Base-by-base conservation (phyloP, 2,329 filamentous ascomycete genomes). In the Fusarium gaditjirri region DNA sequence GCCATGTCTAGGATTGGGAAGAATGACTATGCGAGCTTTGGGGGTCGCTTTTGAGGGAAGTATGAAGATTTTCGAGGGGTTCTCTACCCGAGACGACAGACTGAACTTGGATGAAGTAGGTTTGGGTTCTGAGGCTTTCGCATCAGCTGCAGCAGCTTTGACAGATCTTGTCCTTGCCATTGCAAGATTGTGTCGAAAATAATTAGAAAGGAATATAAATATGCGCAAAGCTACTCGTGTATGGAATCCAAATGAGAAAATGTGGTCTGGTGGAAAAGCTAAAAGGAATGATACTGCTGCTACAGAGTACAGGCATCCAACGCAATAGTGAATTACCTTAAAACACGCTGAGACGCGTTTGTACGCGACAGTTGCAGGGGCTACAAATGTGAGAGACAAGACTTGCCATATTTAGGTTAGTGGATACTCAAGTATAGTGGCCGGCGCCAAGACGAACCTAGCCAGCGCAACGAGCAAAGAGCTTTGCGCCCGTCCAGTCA, bases 1-100 rank as follows among this genome's bases (percentile, higher is more conserved):
- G 23, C 80, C 80, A 73, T 86, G 86, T 75, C 89, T 85, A 8
- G 90, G 90, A 72, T 92, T 86, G 25, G 87, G 86, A 41, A 93
- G 84, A 3, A 86, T 87, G 56, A 91, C 82, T 59, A 92, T 87
- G 59, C 86, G 86, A 27, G 90, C 87, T 8, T 86, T 83, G n/a
- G 83, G 64, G 1, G 83, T 85, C 19, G 87, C 85, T 68, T 83
- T 82, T n/a, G 83, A 84, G 19, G 90, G 91, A 10, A 92, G 81
- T 63, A 92, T 85, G 78, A 92, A 90, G 52, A 92, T 78, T 59
- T 85, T 86, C 6, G 86, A 85, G 14, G 87, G 83, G 43, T 83
- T 86, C 29, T 80, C 72, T 16, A 79, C 77, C 50, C 81, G 80
- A 19, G 82, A 56, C 8, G 84, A 71, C 23, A 89, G 78, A 5